Evolutionary conservation across 331 rosid genomes (phyloP), one percentile per base, ranked within the genome.

Genomic region (Quercus phellos): DNA sequence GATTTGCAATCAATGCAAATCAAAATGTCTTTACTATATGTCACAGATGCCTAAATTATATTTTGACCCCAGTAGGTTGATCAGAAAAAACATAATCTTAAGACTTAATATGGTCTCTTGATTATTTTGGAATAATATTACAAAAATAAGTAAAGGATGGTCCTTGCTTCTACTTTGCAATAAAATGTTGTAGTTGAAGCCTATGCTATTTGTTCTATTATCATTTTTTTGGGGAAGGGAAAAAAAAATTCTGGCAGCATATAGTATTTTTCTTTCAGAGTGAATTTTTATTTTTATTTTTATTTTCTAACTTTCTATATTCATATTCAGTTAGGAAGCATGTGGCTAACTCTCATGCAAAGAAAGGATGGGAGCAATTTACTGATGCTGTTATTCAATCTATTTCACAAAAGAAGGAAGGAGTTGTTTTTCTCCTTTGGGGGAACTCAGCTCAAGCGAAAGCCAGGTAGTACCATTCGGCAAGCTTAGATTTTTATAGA

Each of bases 281-380:
- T 38, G 12, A 35, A 0, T 46, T 34, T 11, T 69, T 9, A 16
- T 53, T 19, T 14, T 43, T 70, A 0, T 46, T 34, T 11, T 69
- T 9, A 19, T 53, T 19, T 14, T 43, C 64, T 53, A 8, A 53
- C 42, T 73, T 50, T 50, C 75, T 34, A 53, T 74, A n/a, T 75
- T 69, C 74, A 32, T 69, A 68, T 85, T 73, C 90, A 94, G 98
- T 90, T 78, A 86, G 97, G 90, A 85, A 87, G 55, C 97, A 92
- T 75, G 91, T 90, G 83, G 97, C 97, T 16, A 94, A 94, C 78
- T 94, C 97, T 69, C 99, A 92, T 84, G 90, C 99, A 26, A 92
- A 90, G 79, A 94, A 90, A 75, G 99, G 99, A 70, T 92, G 99
- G 99, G 99, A 94, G 72, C 94, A 92, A 59, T 90, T 92, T 75